Conservation (phyloP, 176 grass and related monocot genomes). For the Zoysia japonica region DNA sequence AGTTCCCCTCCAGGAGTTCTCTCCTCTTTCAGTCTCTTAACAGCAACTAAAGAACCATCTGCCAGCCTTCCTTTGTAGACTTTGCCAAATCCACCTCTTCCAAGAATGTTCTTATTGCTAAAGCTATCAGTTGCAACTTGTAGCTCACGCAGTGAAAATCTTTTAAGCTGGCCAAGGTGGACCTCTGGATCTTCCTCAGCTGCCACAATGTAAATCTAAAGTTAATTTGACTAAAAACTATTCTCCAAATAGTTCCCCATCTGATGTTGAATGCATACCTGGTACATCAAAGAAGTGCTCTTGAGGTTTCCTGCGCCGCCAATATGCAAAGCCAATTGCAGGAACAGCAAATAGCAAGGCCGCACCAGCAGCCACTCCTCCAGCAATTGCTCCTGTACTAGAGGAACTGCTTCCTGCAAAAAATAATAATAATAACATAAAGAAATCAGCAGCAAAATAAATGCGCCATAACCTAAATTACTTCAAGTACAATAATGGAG, state of each 20-base stretch:
- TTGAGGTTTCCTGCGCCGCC: constrained; percentile 73
- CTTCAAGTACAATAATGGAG: too few relatives aligned
- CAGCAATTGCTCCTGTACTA: constrained; percentile 91
- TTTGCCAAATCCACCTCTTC: constrained; percentile 88
- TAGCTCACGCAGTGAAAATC: constrained; percentile 75
- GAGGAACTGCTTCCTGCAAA: constrained; percentile 74
- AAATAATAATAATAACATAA: neutral
- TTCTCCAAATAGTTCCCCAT: constrained; percentile 20
- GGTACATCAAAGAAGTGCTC: constrained; percentile 90
- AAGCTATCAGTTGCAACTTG: constrained; percentile 82
- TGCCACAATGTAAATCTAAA: constrained; percentile 45
- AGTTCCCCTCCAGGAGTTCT: constrained; percentile 81
- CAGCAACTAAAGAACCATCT: constrained; percentile 79
- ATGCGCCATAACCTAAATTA: constrained; percentile 7
- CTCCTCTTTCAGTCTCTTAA: constrained; percentile 87
- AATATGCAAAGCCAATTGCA: constrained; percentile 84
- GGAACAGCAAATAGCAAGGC: constrained; percentile 81
- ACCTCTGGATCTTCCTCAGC: constrained; percentile 90
- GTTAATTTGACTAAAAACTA: constrained; percentile 26
- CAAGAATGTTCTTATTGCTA: constrained; percentile 87
- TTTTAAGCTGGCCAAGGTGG: constrained; percentile 87
- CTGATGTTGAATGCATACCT: constrained; percentile 49
- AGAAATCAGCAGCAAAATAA: constrained; percentile 17
- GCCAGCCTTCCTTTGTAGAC: constrained; percentile 85
- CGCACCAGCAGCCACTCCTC: constrained; percentile 85